These are phyloP conservation scores for Rhodamnia rubescens DNA, from an alignment of 345 rosid species.

Conservation along the genomic window DNA sequence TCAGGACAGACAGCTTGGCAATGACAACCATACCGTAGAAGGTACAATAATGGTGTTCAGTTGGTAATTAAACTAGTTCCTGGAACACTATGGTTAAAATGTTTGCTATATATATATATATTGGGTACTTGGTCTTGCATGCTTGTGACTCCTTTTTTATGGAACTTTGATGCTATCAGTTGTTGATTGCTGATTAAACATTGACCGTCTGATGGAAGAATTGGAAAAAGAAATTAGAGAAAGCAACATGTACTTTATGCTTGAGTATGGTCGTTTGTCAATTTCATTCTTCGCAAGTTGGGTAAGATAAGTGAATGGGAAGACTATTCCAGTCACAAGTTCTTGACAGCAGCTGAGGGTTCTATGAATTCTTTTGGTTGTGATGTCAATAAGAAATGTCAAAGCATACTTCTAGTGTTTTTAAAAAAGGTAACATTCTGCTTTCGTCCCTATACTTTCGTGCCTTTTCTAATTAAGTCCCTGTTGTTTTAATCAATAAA, in stretches of 20 bases:
- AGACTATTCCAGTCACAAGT: neutral
- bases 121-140: neutral
- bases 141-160: neutral
- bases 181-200: neutral
- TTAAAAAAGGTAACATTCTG: too few relatives aligned
- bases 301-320: neutral
- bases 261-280: too few relatives aligned
- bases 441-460: neutral
- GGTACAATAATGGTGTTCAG: conserved; percentile 4
- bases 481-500: too few relatives aligned
- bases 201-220: neutral
- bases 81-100: neutral
- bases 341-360: neutral
- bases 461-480: neutral
- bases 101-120: neutral
- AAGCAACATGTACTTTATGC: neutral
- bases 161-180: neutral
- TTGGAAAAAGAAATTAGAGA: neutral
- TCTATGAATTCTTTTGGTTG: neutral
- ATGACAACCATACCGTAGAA: conserved; percentile 6
- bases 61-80: neutral
- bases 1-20: conserved; percentile 7
- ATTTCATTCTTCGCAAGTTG: too few relatives aligned
- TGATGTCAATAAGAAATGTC: neutral
- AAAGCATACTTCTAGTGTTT: neutral